Evolutionary conservation across 805 yeast species (phyloP), one percentile per base, ranked within the genome.

Genomic region (Kregervanrija fluxuum): DNA sequence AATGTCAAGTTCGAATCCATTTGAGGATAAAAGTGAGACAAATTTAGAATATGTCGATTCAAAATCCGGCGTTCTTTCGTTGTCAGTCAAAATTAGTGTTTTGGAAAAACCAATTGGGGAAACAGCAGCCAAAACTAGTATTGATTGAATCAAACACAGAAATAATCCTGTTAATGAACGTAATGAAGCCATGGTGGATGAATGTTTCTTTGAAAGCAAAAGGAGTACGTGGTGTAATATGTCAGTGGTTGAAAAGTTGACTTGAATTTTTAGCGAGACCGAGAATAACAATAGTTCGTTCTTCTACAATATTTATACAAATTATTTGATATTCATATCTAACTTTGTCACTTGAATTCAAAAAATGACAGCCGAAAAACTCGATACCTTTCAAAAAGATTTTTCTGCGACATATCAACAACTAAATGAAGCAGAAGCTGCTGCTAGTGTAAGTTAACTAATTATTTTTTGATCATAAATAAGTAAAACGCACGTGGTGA

Each of bases 341-440:
- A 22, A 22, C 28, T 22, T 22, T 8, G 6, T 22, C 28, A 22
- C 6, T 6, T 6, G 28, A 22, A 22, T 6, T 22, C 28, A 22
- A 22, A 22, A 22, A 22, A 38, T 38, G 41, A 38, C 41, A 30
- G 12, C 13, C 16, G 32, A 30, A 6, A 22, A 22, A 22, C 28
- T 5, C 2, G 28, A 22, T 48, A 42, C 47, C 39, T 48, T 14
- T 40, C 40, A 36, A 34, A 35, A 14, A 14, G 71, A 69, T 42
- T 61, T 80, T 42, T 76, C 77, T 6, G 79, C 78, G 12, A 74
- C 86, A 0, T 77, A 77, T 58, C 69, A 75, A 52, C 74, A 80
- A 54, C 62, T 85, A 38, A 72, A 72, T 43, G 84, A 82, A 46
- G 93, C 88, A 2, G 93, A 85, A 57, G 59, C 65, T 47, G 82